Evolutionary conservation across 1,139 yeast genomes (phyloP).

Genomic region (Casaregolazyma lundiana): DNA sequence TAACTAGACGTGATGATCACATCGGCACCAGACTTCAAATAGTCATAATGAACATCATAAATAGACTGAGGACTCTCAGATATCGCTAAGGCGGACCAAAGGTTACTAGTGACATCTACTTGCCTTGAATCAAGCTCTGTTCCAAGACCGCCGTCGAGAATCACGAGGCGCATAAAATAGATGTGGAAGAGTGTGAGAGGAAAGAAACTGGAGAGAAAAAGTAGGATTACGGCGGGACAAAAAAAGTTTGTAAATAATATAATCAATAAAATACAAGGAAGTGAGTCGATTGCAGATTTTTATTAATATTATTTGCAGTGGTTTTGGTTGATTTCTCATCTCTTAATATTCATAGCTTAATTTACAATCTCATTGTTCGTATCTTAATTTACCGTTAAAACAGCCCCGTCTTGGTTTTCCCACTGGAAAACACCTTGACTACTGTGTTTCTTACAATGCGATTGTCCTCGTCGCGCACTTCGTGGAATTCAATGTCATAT

Average conservation of each 20-base stretch:
- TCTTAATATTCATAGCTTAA: background rate
- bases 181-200: background rate
- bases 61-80: slow-evolving; percentile 45
- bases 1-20: slow-evolving; percentile 57
- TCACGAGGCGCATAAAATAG: slow-evolving; percentile 15
- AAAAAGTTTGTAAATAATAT: no score
- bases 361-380: background rate
- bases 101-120: slow-evolving; percentile 36
- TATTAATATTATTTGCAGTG: no score
- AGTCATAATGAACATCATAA: slow-evolving; percentile 47
- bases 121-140: slow-evolving; percentile 40
- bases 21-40: slow-evolving; percentile 53
- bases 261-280: no score
- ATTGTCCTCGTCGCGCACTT: slow-evolving; percentile 51
- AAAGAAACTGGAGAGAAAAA: no score
- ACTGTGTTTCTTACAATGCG: slow-evolving; percentile 74
- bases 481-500: slow-evolving; percentile 54
- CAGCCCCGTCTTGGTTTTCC: slow-evolving; percentile 2
- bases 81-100: slow-evolving; percentile 63
- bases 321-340: background rate
- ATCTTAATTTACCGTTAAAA: background rate
- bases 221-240: no score
- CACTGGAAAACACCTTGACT: slow-evolving; percentile 9
- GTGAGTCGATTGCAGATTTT: no score
- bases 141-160: slow-evolving; percentile 45